A percentile compares a stretch with the other conserved stretches of the same genome.
Evolutionary conservation across 2,329 filamentous ascomycete genomes (phyloP).

Genomic region (Lachnellula occidentalis): DNA sequence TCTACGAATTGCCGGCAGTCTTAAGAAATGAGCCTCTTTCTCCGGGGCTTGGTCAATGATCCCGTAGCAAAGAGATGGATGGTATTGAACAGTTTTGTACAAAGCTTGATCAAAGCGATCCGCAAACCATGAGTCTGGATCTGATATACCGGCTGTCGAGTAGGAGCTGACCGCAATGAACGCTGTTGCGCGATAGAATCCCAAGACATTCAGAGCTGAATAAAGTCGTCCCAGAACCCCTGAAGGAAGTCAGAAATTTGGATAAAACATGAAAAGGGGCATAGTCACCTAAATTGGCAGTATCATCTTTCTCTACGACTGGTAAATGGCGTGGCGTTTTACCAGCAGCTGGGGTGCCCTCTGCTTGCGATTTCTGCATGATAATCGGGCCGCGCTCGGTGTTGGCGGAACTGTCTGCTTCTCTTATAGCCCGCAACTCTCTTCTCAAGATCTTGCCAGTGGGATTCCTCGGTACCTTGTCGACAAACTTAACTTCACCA

Average conservation of each 20-base stretch:
- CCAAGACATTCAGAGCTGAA: not conserved
- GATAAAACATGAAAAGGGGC: not conserved
- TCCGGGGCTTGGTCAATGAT: conserved; percentile 2
- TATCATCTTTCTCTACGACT: not conserved
- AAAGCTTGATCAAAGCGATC: not conserved
- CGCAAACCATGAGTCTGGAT: not conserved
- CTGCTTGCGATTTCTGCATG: too few relatives aligned
- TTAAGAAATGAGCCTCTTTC: conserved; percentile 6
- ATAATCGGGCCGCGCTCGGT: too few relatives aligned
- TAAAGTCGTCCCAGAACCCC: not conserved
- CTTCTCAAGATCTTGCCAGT: conserved; percentile 45
- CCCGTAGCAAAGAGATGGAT: conserved; percentile 11
- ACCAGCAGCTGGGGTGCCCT: too few relatives aligned
- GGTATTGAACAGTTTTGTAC: conserved; percentile 4
- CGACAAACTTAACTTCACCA: conserved; percentile 62
- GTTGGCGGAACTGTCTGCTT: not conserved
- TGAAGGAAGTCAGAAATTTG: not conserved
- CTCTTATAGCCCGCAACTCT: conserved; percentile 22
- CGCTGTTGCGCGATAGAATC: not conserved
- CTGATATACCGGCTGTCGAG: not conserved
- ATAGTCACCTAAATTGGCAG: not conserved
- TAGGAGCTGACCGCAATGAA: not conserved
- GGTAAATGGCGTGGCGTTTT: too few relatives aligned
- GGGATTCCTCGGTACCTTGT: conserved; percentile 65
- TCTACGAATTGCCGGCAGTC: conserved; percentile 1